Conservation (phyloP, 257 asterid species). For the Lycium ferocissimum region DNA sequence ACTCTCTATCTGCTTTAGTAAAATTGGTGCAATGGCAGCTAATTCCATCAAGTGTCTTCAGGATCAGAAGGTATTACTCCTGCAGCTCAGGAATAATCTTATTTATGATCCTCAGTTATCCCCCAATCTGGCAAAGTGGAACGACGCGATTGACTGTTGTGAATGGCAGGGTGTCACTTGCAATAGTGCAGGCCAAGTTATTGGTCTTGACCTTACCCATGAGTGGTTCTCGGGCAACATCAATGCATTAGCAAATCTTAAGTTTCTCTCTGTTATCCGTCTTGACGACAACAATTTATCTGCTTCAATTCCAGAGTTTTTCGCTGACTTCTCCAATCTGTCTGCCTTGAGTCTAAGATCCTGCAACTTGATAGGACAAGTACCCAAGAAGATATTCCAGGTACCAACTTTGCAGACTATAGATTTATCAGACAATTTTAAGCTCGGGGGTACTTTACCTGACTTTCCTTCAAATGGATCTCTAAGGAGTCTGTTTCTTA, state of each 20-base stretch:
- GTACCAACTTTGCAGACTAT: conserved; percentile 29
- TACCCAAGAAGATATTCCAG: conserved; percentile 34
- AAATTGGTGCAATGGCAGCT: conserved; percentile 30
- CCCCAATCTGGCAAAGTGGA: conserved; percentile 54
- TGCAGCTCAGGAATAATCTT: conserved; percentile 50
- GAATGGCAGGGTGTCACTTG: conserved; percentile 60
- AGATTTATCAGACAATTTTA: conserved; percentile 16
- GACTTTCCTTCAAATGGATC: conserved; percentile 41
- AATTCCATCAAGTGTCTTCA: conserved; percentile 43
- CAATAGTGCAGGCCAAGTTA: conserved; percentile 47
- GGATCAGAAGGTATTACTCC: conserved; percentile 50
- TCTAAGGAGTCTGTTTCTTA: conserved; percentile 42
- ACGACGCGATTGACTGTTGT: conserved; percentile 49
- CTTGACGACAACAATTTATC: conserved; percentile 37
- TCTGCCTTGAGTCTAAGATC: conserved; percentile 27
- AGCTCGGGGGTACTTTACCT: conserved; percentile 49
- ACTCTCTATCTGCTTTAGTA: conserved; percentile 21
- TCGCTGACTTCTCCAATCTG: conserved; percentile 38
- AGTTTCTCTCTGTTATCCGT: conserved; percentile 35
- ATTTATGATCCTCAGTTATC: conserved; percentile 55
- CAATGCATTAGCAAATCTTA: conserved; percentile 39
- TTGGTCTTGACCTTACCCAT: conserved; percentile 53
- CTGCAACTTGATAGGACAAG: conserved; percentile 41
- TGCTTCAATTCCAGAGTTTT: conserved; percentile 31
- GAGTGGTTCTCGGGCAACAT: conserved; percentile 55